Percentiles rank a stretch among this genome's conserved stretches.
phyloP scores from a whole-genome alignment of 257 asterid species.

The Gardenia jasminoides region DNA sequence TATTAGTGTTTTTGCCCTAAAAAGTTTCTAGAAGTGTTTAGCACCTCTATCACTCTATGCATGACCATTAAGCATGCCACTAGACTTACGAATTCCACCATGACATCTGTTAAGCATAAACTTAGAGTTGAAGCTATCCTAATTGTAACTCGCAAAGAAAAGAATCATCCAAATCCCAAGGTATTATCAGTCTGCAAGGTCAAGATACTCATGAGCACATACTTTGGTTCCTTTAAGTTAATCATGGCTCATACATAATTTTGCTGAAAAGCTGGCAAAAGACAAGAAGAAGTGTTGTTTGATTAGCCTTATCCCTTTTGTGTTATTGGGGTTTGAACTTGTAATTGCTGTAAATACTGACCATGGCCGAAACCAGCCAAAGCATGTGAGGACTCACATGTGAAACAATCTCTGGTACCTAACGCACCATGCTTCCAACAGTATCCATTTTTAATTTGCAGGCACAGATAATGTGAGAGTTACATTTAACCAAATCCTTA shows the following conservation, averaged over 20 bases:
- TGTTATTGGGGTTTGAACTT: too few relatives aligned
- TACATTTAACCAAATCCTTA: conserved; percentile 9
- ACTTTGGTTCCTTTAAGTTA: background rate
- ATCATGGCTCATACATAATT: background rate
- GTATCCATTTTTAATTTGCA: background rate
- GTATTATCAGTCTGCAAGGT: background rate
- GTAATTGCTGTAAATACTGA: background rate
- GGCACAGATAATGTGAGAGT: conserved; percentile 10
- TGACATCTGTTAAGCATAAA: background rate
- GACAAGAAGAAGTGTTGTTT: background rate
- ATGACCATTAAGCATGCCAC: background rate
- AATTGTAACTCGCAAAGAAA: conserved; percentile 6
- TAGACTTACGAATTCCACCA: background rate
- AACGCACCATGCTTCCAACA: background rate
- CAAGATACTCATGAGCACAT: conserved; percentile 10
- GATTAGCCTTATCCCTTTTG: background rate
- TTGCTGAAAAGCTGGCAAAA: background rate
- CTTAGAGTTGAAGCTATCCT: conserved; percentile 9
- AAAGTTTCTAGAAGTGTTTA: background rate
- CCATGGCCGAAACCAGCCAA: background rate
- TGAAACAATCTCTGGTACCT: conserved; percentile 3
- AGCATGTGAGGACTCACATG: conserved; percentile 28
- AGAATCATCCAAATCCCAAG: conserved; percentile 7
- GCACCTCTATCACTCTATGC: background rate
- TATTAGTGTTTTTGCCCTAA: background rate